A percentile compares a stretch with the other conserved stretches of the same genome.
Evolutionary conservation across 148 eudicot genomes (phyloP).

Genomic region (Talinum fruticosum): DNA sequence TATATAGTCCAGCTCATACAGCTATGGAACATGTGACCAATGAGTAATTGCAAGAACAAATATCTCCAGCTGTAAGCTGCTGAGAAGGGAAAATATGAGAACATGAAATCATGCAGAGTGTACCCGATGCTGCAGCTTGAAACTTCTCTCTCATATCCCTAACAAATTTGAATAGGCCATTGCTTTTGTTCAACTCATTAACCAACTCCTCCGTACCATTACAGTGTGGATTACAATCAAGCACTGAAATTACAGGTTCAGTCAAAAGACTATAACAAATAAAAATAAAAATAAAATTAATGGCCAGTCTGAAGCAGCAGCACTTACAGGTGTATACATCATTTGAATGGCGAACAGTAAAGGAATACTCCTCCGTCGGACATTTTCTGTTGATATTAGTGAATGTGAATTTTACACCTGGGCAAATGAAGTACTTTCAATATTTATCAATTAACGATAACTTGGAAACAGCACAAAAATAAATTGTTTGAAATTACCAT

Average conservation of each 20-base stretch:
- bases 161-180: constrained; percentile 70
- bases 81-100: not conserved
- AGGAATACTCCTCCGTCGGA: constrained; percentile 64
- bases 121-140: constrained; percentile 65
- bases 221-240: constrained; percentile 63
- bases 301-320: not conserved
- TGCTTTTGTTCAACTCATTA: constrained; percentile 57
- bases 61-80: constrained; percentile 6
- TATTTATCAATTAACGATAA: not conserved
- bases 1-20: not conserved
- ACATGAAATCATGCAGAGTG: constrained; percentile 12
- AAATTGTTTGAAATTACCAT: constrained; percentile 44
- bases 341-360: constrained; percentile 70
- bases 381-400: constrained; percentile 50
- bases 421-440: constrained; percentile 17
- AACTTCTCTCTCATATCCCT: constrained; percentile 82
- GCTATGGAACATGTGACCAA: not conserved
- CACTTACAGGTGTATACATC: constrained; percentile 70
- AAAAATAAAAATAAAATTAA: not conserved
- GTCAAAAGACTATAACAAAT: not conserved
- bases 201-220: constrained; percentile 43
- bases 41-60: not conserved
- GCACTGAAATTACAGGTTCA: constrained; percentile 48
- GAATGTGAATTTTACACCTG: constrained; percentile 85
- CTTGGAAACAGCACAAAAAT: not conserved